phyloP scores from a whole-genome alignment of 208 protist genomes.

The Leptomonas pyrrhocoris region DNA sequence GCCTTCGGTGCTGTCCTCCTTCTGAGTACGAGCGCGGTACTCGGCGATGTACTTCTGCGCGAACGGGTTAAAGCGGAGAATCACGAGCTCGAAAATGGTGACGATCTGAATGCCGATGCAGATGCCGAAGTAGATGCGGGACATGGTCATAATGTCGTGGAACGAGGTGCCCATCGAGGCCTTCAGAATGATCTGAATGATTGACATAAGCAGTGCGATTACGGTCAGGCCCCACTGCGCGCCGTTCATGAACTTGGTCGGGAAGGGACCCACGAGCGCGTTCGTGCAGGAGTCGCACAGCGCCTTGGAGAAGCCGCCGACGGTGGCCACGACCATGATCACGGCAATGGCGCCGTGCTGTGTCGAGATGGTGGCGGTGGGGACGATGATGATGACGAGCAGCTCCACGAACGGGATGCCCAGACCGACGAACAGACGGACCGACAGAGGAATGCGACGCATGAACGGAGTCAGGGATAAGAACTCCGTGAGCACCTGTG shows the following conservation, averaged over 20 bases:
- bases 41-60: slow-evolving; percentile 78
- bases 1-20: neutral
- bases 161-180: slow-evolving; percentile 56
- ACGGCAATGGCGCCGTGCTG: slow-evolving; percentile 66
- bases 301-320: slow-evolving; percentile 72
- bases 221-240: slow-evolving; percentile 73
- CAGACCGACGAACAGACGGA: slow-evolving; percentile 59
- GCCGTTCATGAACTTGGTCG: slow-evolving; percentile 78
- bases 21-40: slow-evolving; percentile 41
- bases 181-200: slow-evolving; percentile 81
- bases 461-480: slow-evolving; percentile 52
- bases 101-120: slow-evolving; percentile 59
- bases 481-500: slow-evolving; percentile 61
- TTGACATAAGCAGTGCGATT: slow-evolving; percentile 59
- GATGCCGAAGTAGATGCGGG: slow-evolving; percentile 81
- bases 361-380: slow-evolving; percentile 36
- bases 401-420: slow-evolving; percentile 59
- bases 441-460: slow-evolving; percentile 53
- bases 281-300: slow-evolving; percentile 82
- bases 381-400: slow-evolving; percentile 65
- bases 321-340: slow-evolving; percentile 62
- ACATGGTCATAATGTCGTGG: slow-evolving; percentile 56
- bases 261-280: slow-evolving; percentile 80
- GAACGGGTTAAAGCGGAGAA: slow-evolving; percentile 64
- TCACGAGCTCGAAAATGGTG: slow-evolving; percentile 41